Evolutionary conservation across 495 filamentous ascomycete species (phyloP).

Genomic region (Aspergillus wentii): DNA sequence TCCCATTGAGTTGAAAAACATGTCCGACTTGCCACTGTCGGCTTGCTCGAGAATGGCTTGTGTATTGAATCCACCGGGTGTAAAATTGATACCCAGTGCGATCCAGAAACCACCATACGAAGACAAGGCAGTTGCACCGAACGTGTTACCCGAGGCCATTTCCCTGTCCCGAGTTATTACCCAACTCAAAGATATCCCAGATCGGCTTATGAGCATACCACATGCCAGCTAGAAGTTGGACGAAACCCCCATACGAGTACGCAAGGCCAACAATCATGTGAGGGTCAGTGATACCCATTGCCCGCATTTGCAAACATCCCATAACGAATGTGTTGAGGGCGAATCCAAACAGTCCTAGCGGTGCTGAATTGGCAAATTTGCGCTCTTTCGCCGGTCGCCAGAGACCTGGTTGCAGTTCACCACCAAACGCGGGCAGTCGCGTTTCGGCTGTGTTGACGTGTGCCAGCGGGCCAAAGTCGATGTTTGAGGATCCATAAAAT

Average conservation of each 20-base stretch:
- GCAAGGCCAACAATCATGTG: conserved; percentile 61
- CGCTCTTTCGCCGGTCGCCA: conserved; percentile 54
- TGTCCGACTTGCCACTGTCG: conserved; percentile 26
- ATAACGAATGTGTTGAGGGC: conserved; percentile 84
- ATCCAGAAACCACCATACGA: conserved; percentile 95
- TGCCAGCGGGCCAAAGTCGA: conserved; percentile 3
- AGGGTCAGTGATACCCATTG: conserved; percentile 45
- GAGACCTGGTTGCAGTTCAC: conserved; percentile 77
- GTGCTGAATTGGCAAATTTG: conserved; percentile 73
- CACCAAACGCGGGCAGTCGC: conserved; percentile 67
- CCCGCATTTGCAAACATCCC: conserved; percentile 65
- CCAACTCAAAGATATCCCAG: neutral
- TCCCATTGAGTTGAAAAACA: conserved; percentile 60
- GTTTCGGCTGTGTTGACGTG: conserved; percentile 36
- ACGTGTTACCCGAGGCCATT: conserved; percentile 88
- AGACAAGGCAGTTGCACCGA: conserved; percentile 86
- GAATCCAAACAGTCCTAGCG: conserved; percentile 73
- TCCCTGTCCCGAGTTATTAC: conserved; percentile 52
- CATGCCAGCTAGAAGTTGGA: conserved; percentile 85
- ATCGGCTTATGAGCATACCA: conserved; percentile 56
- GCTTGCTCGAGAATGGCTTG: conserved; percentile 21
- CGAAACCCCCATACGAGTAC: conserved; percentile 69
- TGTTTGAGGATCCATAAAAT: too few relatives aligned
- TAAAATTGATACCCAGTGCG: conserved; percentile 71
- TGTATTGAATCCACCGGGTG: conserved; percentile 58